These are phyloP conservation scores for Aspergillus uvarum DNA, from an alignment of 2,329 filamentous ascomycete genomes.

Conservation along the genomic window DNA sequence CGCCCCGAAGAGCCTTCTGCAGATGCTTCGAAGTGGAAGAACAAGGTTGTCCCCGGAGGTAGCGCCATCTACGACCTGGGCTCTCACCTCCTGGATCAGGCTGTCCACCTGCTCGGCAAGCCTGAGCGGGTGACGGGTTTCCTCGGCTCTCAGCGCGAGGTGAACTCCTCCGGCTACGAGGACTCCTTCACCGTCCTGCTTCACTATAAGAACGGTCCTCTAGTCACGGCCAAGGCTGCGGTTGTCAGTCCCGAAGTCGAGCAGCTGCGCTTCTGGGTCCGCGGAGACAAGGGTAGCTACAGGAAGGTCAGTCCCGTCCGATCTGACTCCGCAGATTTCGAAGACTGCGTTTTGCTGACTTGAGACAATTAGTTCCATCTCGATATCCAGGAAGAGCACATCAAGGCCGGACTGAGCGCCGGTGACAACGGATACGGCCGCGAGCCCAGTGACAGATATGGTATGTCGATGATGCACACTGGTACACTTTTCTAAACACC, in stretches of 20 bases:
- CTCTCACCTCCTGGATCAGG: conserved; percentile 74
- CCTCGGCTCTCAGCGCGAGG: conserved; percentile 64
- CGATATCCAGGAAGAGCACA: conserved; percentile 74
- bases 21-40: conserved; percentile 62
- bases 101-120: conserved; percentile 67
- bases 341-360: background rate
- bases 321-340: background rate
- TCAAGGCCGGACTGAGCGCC: conserved; percentile 63
- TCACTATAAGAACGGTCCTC: conserved; percentile 61
- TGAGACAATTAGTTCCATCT: conserved; percentile 49
- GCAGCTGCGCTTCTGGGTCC: conserved; percentile 74
- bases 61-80: conserved; percentile 73
- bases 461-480: conserved; percentile 35
- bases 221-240: conserved; percentile 69
- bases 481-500: background rate
- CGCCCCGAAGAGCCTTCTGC: conserved; percentile 55
- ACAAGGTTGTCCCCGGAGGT: conserved; percentile 62
- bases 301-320: conserved; percentile 55
- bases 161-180: conserved; percentile 51
- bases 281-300: conserved; percentile 72
- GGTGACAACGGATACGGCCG: conserved; percentile 64
- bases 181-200: conserved; percentile 63
- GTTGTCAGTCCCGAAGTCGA: conserved; percentile 67
- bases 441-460: conserved; percentile 60
- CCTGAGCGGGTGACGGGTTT: conserved; percentile 67